Conservation (phyloP, 2,329 filamentous ascomycete species). For the Diatrype stigma region DNA sequence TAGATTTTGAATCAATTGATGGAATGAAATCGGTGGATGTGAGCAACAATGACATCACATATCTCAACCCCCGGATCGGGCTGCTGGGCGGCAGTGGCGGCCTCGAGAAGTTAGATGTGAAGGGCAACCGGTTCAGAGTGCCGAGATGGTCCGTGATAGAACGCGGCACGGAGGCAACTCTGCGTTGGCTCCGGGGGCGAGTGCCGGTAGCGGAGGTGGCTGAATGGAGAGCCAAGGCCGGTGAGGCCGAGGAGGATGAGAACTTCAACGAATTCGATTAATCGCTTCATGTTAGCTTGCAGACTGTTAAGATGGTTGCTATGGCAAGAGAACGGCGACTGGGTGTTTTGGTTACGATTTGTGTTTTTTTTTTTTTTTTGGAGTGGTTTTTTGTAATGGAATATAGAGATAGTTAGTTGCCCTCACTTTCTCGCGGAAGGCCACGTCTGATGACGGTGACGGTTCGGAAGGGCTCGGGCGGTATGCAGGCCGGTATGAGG, state of each 20-base stretch:
- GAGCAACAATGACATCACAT: slow-evolving; percentile 80
- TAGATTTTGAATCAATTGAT: slow-evolving; percentile 68
- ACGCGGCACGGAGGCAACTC: slow-evolving; percentile 78
- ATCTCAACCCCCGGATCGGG: slow-evolving; percentile 75
- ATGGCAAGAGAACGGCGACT: slow-evolving; percentile 4
- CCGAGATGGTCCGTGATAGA: slow-evolving; percentile 80
- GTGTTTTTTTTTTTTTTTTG: no score
- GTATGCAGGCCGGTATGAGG: no score
- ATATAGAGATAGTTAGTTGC: no score
- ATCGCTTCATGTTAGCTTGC: slow-evolving; percentile 4
- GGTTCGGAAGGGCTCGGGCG: no score
- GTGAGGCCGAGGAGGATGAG: slow-evolving; percentile 30
- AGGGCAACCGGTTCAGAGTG: slow-evolving; percentile 82
- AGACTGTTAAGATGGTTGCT: background rate
- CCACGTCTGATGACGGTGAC: no score
- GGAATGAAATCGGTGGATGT: slow-evolving; percentile 76
- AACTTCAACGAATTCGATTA: slow-evolving; percentile 15
- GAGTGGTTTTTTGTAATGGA: no score
- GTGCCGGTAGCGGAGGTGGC: slow-evolving; percentile 61
- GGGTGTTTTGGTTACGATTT: slow-evolving; percentile 3
- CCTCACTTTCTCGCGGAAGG: no score
- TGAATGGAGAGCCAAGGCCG: slow-evolving; percentile 48
- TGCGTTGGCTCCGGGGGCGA: slow-evolving; percentile 75
- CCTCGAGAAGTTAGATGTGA: slow-evolving; percentile 67
- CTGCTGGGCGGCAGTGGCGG: slow-evolving; percentile 62